Evolutionary conservation across 441 rosid species (phyloP).

Genomic region (Pelargonium myrrhifolium): DNA sequence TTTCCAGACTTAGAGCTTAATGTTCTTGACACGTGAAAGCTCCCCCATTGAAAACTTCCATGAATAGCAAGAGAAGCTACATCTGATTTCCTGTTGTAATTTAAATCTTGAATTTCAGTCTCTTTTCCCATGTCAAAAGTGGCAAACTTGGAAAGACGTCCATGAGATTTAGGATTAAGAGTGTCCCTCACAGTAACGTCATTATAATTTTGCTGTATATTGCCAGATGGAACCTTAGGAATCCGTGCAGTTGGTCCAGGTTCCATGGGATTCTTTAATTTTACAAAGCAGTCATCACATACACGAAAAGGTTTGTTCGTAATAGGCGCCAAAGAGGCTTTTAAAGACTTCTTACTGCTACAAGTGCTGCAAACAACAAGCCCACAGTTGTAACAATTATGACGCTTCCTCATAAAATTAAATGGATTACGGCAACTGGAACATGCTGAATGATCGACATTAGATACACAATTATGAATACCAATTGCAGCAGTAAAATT

Average conservation of each 20-base stretch:
- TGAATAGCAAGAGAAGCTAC: conserved; percentile 76
- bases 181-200: conserved; percentile 60
- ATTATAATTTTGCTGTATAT: conserved; percentile 41
- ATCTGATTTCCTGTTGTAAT: conserved; percentile 74
- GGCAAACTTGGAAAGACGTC: conserved; percentile 68
- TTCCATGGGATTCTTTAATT: conserved; percentile 66
- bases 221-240: conserved; percentile 62
- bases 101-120: conserved; percentile 49
- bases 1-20: conserved; percentile 76
- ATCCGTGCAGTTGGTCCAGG: conserved; percentile 54
- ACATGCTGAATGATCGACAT: conserved; percentile 92
- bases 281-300: conserved; percentile 74
- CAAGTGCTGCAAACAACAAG: conserved; percentile 85
- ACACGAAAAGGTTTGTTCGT: conserved; percentile 81
- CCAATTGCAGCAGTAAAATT: conserved; percentile 90
- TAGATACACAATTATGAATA: conserved; percentile 89
- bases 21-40: conserved; percentile 58
- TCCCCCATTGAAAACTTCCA: conserved; percentile 78
- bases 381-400: conserved; percentile 94
- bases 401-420: conserved; percentile 88
- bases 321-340: conserved; percentile 96
- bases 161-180: conserved; percentile 55
- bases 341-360: conserved; percentile 73
- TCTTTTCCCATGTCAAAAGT: conserved; percentile 73
- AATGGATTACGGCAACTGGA: conserved; percentile 90